phyloP scores from a whole-genome alignment of 1,284 basidiomycete genomes.

The Tilletia caries region DNA sequence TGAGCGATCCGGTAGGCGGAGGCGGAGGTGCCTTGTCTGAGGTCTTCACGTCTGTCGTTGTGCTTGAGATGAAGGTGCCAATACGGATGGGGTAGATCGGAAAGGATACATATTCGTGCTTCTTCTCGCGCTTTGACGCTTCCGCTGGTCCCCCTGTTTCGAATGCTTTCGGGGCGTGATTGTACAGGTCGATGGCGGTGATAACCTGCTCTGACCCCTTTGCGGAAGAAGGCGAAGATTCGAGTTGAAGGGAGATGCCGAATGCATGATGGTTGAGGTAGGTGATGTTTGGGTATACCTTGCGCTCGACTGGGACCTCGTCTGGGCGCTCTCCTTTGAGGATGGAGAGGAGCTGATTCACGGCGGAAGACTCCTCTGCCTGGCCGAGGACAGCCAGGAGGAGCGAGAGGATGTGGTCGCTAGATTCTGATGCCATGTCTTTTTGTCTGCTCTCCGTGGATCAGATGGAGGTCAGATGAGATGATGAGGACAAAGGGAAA shows the following conservation, averaged over 20 bases:
- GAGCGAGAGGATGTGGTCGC: not conserved
- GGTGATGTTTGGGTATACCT: not conserved
- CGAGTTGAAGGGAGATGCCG: constrained; percentile 15
- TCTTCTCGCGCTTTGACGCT: too few relatives aligned
- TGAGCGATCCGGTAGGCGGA: not conserved
- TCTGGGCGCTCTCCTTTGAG: not conserved
- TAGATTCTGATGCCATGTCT: not conserved
- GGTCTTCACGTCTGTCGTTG: too few relatives aligned
- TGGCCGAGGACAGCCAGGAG: not conserved
- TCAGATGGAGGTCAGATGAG: not conserved
- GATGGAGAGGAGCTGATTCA: not conserved
- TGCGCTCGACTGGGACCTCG: not conserved
- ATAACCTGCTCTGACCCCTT: not conserved
- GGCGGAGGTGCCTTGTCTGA: too few relatives aligned
- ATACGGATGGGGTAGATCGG: too few relatives aligned
- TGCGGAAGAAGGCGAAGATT: not conserved
- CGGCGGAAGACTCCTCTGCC: not conserved
- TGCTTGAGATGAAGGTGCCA: too few relatives aligned
- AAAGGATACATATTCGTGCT: too few relatives aligned
- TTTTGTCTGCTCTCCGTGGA: not conserved
- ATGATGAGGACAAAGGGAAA: not conserved
- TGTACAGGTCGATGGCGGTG: constrained; percentile 14
- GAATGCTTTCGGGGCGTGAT: not conserved
- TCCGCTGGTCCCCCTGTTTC: not conserved
- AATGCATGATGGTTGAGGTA: constrained; percentile 9